These are phyloP conservation scores for Umbelopsis ramanniana DNA, from an alignment of 192 early-diverging fungal genomes.

Conservation along the genomic window DNA sequence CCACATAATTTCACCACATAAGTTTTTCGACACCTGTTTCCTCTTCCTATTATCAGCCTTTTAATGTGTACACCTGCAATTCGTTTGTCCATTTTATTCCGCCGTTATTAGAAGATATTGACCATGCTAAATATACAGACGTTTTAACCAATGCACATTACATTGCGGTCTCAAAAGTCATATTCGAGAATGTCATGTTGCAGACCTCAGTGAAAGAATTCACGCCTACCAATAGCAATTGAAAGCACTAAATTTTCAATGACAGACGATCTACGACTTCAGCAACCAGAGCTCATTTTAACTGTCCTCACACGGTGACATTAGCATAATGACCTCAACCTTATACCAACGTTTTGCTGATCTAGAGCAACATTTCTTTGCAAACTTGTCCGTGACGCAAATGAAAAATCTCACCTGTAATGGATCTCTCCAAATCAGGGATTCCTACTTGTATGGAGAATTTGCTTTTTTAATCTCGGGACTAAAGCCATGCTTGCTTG, in stretches of 20 bases:
- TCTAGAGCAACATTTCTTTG: neutral
- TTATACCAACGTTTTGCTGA: neutral
- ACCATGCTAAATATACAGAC: no score
- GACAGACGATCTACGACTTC: neutral
- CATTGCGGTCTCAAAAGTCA: neutral
- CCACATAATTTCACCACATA: no score
- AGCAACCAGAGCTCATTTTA: neutral
- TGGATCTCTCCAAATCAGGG: neutral
- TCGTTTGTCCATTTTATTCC: no score
- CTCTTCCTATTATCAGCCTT: no score
- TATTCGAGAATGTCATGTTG: no score
- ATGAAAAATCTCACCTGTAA: conserved; percentile 3
- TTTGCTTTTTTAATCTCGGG: conserved; percentile 21
- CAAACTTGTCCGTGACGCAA: neutral
- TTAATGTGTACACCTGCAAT: no score
- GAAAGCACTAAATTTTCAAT: no score
- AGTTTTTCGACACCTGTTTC: no score
- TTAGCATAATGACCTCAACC: neutral
- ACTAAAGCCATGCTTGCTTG: conserved; percentile 11
- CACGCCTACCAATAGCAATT: no score
- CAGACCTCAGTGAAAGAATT: no score
- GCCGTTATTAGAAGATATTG: no score
- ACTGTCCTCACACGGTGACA: no score
- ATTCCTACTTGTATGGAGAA: conserved; percentile 17
- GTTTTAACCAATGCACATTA: neutral